phyloP scores from a whole-genome alignment of 2,329 filamentous ascomycete genomes.

The Elsinoe ampelina region DNA sequence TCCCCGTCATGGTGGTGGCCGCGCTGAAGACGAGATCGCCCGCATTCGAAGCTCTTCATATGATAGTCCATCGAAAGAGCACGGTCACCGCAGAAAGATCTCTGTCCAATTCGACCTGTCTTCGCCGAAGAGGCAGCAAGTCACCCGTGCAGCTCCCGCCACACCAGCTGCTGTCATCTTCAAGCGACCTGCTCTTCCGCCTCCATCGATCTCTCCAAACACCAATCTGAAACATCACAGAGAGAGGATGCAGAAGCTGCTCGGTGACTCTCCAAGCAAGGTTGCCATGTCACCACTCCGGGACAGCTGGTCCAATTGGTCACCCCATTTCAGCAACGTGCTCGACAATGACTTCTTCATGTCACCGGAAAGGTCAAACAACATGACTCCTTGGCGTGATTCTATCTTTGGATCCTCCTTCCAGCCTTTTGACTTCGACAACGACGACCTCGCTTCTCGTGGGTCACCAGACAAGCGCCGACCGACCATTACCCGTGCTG shows the following conservation, averaged over 20 bases:
- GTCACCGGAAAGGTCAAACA: slow-evolving; percentile 23
- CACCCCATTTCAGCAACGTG: slow-evolving; percentile 54
- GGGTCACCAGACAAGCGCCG: slow-evolving; percentile 62
- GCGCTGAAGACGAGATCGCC: slow-evolving; percentile 91
- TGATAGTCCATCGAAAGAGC: slow-evolving; percentile 70
- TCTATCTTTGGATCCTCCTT: slow-evolving; percentile 43
- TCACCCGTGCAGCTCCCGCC: slow-evolving; percentile 58
- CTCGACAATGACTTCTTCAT: slow-evolving; percentile 18
- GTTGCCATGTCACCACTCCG: slow-evolving; percentile 38
- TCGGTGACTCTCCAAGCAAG: slow-evolving; percentile 62
- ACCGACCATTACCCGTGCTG: slow-evolving; percentile 53
- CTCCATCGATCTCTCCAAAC: slow-evolving; percentile 78
- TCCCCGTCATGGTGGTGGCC: slow-evolving; percentile 70
- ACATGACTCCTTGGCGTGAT: slow-evolving; percentile 27
- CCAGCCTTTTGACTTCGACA: slow-evolving; percentile 48
- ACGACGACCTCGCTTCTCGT: slow-evolving; percentile 37
- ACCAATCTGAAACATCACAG: slow-evolving; percentile 86
- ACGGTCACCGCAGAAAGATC: slow-evolving; percentile 22
- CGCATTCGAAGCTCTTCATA: slow-evolving; percentile 86
- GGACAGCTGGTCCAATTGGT: slow-evolving; percentile 51
- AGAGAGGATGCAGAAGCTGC: slow-evolving; percentile 68
- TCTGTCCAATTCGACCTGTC: slow-evolving; percentile 42
- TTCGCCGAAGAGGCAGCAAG: slow-evolving; percentile 57
- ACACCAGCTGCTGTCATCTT: slow-evolving; percentile 72
- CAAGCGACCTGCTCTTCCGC: slow-evolving; percentile 55